A percentile compares a stretch with the other conserved stretches of the same genome.
These are phyloP conservation scores for Ceratobasidium sp. DNA, from an alignment of 1,284 basidiomycete genomes.

Conservation along the genomic window DNA sequence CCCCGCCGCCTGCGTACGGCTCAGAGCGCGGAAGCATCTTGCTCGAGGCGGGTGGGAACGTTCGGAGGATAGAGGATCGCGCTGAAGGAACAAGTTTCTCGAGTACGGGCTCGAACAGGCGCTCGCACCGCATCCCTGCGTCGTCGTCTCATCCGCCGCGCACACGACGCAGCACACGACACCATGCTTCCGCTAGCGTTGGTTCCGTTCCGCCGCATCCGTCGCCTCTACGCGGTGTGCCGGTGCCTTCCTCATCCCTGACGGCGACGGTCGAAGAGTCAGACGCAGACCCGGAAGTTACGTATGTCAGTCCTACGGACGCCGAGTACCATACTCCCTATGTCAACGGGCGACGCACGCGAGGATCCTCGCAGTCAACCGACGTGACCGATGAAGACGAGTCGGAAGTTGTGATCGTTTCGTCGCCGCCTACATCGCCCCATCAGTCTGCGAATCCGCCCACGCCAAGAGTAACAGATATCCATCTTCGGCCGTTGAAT, in stretches of 20 bases:
- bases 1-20: slow-evolving; percentile 94
- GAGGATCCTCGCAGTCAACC: slow-evolving; percentile 54
- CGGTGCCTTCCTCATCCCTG: slow-evolving; percentile 55
- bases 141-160: slow-evolving; percentile 60
- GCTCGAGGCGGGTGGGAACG: slow-evolving; percentile 83
- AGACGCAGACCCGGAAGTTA: slow-evolving; percentile 52
- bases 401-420: slow-evolving; percentile 1
- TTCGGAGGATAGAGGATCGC: slow-evolving; percentile 57
- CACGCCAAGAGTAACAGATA: slow-evolving; percentile 79
- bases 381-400: slow-evolving; percentile 43
- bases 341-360: slow-evolving; percentile 27
- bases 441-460: slow-evolving; percentile 66
- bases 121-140: slow-evolving; percentile 59
- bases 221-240: slow-evolving; percentile 65
- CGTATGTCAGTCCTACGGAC: slow-evolving; percentile 73
- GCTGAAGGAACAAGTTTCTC: slow-evolving; percentile 26
- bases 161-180: neutral
- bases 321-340: slow-evolving; percentile 65
- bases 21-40: slow-evolving; percentile 94
- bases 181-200: slow-evolving; percentile 9
- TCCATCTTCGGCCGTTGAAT: slow-evolving; percentile 73
- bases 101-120: slow-evolving; percentile 44
- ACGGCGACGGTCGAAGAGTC: slow-evolving; percentile 10
- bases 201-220: slow-evolving; percentile 60
- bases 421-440: slow-evolving; percentile 46